These are phyloP conservation scores for Simmondsia chinensis DNA, from an alignment of 148 eudicot species.

Conservation along the genomic window DNA sequence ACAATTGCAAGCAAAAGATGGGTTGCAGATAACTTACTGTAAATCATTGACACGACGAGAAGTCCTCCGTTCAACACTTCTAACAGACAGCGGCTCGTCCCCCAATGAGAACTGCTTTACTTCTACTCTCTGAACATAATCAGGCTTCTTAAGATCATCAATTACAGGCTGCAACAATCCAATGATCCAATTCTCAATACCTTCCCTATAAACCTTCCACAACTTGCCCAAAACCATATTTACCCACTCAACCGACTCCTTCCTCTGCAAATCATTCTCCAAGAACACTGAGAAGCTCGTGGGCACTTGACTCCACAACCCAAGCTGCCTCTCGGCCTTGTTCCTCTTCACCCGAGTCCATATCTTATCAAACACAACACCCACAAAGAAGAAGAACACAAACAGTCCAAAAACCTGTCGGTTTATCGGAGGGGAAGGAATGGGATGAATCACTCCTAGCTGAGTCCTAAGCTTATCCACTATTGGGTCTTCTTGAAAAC, in stretches of 20 bases:
- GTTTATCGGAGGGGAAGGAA: constrained; percentile 78
- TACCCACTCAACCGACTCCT: constrained; percentile 99
- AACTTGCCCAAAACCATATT: constrained; percentile 96
- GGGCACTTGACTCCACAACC: constrained; percentile 67
- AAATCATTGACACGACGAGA: constrained; percentile 87
- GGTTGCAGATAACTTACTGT: constrained; percentile 51
- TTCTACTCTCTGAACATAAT: constrained; percentile 90
- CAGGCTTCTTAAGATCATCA: constrained; percentile 79
- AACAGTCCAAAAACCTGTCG: constrained; percentile 58
- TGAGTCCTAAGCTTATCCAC: constrained; percentile 90
- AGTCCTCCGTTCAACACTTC: constrained; percentile 90
- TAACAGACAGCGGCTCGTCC: constrained; percentile 88
- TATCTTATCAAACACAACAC: constrained; percentile 76
- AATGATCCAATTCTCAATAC: constrained; percentile 84
- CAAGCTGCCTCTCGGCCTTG: constrained; percentile 24
- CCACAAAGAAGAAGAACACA: constrained; percentile 84
- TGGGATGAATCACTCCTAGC: constrained; percentile 81
- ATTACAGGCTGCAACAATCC: constrained; percentile 95
- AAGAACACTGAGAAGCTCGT: constrained; percentile 56
- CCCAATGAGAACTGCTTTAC: constrained; percentile 92
- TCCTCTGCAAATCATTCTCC: constrained; percentile 91
- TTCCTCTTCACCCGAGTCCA: constrained; percentile 69
- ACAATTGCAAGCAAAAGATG: background rate
- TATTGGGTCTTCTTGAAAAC: constrained; percentile 74
- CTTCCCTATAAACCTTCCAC: constrained; percentile 87